These are phyloP conservation scores for Entrophospora sp. DNA, from an alignment of 192 early-diverging fungal genomes.

Conservation along the genomic window DNA sequence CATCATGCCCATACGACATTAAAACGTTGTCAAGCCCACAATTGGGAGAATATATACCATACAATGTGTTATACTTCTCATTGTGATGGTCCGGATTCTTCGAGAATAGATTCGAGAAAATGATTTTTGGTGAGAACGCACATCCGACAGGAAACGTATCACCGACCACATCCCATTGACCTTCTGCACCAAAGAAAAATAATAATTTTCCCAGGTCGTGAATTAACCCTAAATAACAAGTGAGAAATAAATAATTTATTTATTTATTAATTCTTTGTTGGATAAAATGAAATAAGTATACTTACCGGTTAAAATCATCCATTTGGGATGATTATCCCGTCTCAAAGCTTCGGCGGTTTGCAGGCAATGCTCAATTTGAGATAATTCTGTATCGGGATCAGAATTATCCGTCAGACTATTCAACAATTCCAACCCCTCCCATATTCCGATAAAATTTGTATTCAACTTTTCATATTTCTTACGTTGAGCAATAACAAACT, in stretches of 20 bases:
- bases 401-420: conserved; percentile 38
- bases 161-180: conserved; percentile 39
- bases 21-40: conserved; percentile 41
- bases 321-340: conserved; percentile 34
- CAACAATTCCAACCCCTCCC: conserved; percentile 38
- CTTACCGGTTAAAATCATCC: conserved; percentile 36
- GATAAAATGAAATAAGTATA: not conserved
- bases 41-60: conserved; percentile 37
- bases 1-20: conserved; percentile 46
- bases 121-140: conserved; percentile 31
- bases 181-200: conserved; percentile 28
- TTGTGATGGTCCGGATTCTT: conserved; percentile 33
- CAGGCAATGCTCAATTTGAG: conserved; percentile 42
- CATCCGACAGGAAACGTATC: conserved; percentile 52
- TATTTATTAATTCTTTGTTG: too few species aligned
- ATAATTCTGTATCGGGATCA: conserved; percentile 42
- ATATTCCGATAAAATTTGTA: conserved; percentile 30
- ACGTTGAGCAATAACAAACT: conserved; percentile 23
- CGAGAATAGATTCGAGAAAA: conserved; percentile 30
- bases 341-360: conserved; percentile 43
- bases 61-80: conserved; percentile 22
- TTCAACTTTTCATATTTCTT: conserved; percentile 18
- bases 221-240: conserved; percentile 23
- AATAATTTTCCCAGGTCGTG: conserved; percentile 48
- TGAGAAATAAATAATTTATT: not conserved